Conservation (phyloP, 1,284 basidiomycete species). For the Rhodotorula sp. region DNA sequence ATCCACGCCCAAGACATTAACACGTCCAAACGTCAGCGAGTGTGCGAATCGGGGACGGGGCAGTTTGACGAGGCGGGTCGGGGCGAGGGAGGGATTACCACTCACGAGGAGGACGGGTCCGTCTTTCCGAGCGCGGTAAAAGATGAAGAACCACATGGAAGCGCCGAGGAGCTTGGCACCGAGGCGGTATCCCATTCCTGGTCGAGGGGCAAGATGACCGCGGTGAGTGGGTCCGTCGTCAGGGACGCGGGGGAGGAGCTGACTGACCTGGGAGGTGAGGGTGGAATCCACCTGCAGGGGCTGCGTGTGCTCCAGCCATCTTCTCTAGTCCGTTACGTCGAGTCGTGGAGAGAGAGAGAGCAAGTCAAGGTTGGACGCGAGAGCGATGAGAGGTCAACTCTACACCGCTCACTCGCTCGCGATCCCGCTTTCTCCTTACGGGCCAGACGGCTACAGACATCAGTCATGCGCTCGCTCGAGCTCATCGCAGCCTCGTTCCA, state of each 20-base stretch:
- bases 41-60: no score
- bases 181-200: conserved; percentile 70
- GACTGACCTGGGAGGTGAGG: conserved; percentile 33
- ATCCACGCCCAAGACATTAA: background rate
- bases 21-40: background rate
- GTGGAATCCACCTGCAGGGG: conserved; percentile 38
- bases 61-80: no score
- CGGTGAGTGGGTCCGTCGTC: background rate
- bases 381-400: background rate
- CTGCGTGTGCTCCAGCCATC: conserved; percentile 36
- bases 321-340: background rate
- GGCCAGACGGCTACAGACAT: background rate
- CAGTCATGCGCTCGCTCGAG: conserved; percentile 33
- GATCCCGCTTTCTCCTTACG: background rate
- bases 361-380: background rate
- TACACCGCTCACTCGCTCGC: background rate
- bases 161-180: conserved; percentile 81
- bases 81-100: conserved; percentile 6
- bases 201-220: background rate
- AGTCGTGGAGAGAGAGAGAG: background rate
- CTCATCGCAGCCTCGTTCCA: conserved; percentile 21
- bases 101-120: conserved; percentile 55
- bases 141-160: conserved; percentile 97
- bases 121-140: conserved; percentile 62
- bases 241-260: background rate